Evolutionary conservation across 805 yeast species (phyloP).

Genomic region (Ogataea neopini): DNA sequence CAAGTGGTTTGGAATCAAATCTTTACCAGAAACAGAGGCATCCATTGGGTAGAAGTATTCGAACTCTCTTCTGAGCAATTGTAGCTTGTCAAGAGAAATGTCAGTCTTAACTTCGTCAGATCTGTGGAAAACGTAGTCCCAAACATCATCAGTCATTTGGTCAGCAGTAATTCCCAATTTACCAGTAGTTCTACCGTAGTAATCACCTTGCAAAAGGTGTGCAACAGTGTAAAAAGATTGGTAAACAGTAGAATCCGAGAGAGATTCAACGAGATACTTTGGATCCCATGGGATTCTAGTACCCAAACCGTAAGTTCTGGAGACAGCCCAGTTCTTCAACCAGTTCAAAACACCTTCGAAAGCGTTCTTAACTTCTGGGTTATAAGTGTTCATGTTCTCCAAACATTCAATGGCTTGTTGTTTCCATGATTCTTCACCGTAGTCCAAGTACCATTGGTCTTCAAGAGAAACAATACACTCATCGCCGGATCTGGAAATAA

Average conservation of each 20-base stretch:
- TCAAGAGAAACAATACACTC: conserved; percentile 95
- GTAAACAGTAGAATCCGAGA: conserved; percentile 94
- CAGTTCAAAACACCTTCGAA: conserved; percentile 93
- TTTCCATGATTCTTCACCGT: conserved; percentile 94
- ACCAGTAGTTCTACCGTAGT: conserved; percentile 77
- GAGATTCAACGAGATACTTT: conserved; percentile 86
- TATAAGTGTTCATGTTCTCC: conserved; percentile 71
- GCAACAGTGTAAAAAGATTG: conserved; percentile 92
- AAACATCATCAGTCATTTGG: conserved; percentile 89
- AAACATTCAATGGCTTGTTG: conserved; percentile 77
- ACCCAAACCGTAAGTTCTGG: conserved; percentile 95
- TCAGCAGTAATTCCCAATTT: conserved; percentile 73
- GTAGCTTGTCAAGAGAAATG: conserved; percentile 67
- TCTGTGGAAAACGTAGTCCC: conserved; percentile 84
- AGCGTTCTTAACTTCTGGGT: conserved; percentile 83
- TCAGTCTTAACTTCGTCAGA: conserved; percentile 55
- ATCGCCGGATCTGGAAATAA: conserved; percentile 94
- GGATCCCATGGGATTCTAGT: conserved; percentile 96
- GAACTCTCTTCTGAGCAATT: conserved; percentile 84
- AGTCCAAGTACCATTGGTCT: conserved; percentile 98
- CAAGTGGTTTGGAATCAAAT: conserved; percentile 94
- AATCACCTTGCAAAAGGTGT: conserved; percentile 83
- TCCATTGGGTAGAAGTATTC: conserved; percentile 97
- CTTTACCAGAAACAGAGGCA: conserved; percentile 91
- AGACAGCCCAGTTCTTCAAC: conserved; percentile 98